These are phyloP conservation scores for Quercus robur DNA, from an alignment of 306 rosid genomes.

Conservation along the genomic window DNA sequence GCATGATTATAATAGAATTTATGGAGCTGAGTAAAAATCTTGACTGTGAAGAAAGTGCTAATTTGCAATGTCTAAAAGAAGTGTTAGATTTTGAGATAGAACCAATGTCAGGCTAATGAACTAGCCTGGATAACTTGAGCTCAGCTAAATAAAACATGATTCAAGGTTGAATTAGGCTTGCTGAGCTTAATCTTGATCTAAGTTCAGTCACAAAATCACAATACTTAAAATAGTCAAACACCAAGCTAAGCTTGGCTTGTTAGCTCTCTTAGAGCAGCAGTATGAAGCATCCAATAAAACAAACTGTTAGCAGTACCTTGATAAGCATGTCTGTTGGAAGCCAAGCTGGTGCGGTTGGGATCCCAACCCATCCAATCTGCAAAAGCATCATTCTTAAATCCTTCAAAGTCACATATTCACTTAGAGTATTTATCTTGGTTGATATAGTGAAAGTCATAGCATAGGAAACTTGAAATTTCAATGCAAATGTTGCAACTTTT, in stretches of 20 bases:
- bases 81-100: neutral
- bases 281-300: neutral
- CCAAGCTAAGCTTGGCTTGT: neutral
- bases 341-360: constrained; percentile 99
- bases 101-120: neutral
- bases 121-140: neutral
- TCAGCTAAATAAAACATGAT: neutral
- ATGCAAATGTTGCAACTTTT: neutral
- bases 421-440: neutral
- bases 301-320: constrained; percentile 46
- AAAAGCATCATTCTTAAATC: neutral
- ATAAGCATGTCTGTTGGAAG: constrained; percentile 94
- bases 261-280: neutral
- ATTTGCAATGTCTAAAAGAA: neutral
- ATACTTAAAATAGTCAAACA: neutral
- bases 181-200: neutral
- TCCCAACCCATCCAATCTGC: constrained; percentile 91
- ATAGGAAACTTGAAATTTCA: neutral
- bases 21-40: neutral
- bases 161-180: neutral
- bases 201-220: neutral
- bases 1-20: neutral
- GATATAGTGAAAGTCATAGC: neutral
- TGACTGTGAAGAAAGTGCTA: neutral
- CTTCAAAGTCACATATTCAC: neutral